Percentiles rank a stretch among this genome's conserved stretches.
phyloP scores from a whole-genome alignment of 2,329 filamentous ascomycete species.

The Cladophialophora chaetospira region DNA sequence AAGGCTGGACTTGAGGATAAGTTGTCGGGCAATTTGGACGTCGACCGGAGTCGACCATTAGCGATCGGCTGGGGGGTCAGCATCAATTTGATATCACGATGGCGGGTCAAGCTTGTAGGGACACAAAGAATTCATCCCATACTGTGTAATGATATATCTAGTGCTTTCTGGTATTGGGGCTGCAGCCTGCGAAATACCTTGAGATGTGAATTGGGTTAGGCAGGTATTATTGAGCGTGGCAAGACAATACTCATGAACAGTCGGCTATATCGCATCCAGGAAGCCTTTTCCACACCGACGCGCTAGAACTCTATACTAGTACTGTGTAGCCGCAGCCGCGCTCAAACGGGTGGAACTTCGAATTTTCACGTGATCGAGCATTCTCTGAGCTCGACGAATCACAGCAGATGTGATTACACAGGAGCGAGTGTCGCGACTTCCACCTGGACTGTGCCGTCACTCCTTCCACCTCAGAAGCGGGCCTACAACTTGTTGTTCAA shows the following conservation, averaged over 20 bases:
- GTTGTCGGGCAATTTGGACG: no score
- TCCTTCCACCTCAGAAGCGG: slow-evolving; percentile 10
- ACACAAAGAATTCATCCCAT: no score
- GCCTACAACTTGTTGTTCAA: slow-evolving; percentile 12
- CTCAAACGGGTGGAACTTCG: background rate
- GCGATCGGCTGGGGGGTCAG: no score
- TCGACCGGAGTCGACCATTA: no score
- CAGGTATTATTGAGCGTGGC: background rate
- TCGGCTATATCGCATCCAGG: no score
- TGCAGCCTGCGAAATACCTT: background rate
- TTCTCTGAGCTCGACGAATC: slow-evolving; percentile 8
- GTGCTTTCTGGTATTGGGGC: background rate
- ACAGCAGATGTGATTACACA: slow-evolving; percentile 20
- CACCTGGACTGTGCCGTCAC: slow-evolving; percentile 20
- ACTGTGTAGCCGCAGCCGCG: no score
- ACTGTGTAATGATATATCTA: background rate
- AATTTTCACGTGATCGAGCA: background rate
- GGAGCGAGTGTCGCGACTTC: slow-evolving; percentile 12
- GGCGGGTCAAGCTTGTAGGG: no score
- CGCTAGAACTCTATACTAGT: no score
- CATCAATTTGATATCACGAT: no score
- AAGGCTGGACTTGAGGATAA: no score
- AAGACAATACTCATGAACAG: background rate
- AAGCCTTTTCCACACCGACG: no score
- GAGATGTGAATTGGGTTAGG: no score